A percentile compares a stretch with the other conserved stretches of the same genome.
Conservation (phyloP, 2,329 filamentous ascomycete genomes). For the Ophiostoma perfectum region DNA sequence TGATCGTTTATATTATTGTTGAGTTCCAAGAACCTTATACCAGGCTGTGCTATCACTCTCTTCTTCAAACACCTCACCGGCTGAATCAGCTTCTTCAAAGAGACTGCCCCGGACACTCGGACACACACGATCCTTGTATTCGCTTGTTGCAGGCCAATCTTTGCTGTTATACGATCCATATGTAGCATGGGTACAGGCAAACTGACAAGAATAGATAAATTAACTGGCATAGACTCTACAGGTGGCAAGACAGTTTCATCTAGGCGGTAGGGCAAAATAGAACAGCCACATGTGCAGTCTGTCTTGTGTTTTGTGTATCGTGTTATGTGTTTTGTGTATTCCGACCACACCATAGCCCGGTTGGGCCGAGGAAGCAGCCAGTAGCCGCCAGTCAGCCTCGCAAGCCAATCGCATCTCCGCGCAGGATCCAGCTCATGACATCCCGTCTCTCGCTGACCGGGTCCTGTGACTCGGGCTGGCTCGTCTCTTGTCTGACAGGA, state of each 20-base stretch:
- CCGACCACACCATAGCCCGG: background rate
- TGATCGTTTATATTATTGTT: no score
- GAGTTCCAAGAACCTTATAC: no score
- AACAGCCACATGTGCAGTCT: background rate
- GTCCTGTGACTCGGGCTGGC: background rate
- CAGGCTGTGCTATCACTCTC: no score
- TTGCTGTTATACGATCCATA: background rate
- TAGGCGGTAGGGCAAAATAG: background rate
- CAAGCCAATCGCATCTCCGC: constrained; percentile 4
- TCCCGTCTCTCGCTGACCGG: no score
- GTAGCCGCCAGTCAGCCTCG: background rate
- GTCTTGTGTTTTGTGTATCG: no score
- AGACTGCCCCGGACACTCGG: no score
- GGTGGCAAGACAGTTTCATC: background rate
- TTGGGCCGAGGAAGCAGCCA: background rate
- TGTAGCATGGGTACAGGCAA: background rate
- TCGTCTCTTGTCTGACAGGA: background rate
- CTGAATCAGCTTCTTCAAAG: no score
- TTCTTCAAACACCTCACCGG: no score
- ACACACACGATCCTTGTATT: no score
- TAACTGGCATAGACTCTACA: background rate
- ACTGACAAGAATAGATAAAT: background rate
- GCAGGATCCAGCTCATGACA: no score
- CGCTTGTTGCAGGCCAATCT: no score
- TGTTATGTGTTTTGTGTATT: no score